A percentile compares a stretch with the other conserved stretches of the same genome.
Conservation (phyloP, 495 filamentous ascomycete species). For the Ascodesmis nigricans region DNA sequence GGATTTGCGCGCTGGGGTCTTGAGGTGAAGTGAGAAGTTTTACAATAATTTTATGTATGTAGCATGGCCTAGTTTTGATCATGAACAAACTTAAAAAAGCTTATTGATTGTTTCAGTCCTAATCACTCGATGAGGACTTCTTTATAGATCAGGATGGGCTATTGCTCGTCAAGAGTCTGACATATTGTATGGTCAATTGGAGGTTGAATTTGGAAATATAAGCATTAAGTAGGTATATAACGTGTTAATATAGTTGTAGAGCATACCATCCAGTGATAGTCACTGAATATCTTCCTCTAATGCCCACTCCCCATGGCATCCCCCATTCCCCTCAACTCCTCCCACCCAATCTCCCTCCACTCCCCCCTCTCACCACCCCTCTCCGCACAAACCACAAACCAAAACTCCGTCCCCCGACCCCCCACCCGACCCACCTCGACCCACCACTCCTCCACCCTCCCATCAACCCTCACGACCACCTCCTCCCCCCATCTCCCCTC, state of each 20-base stretch:
- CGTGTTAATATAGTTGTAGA: not conserved
- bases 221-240: not conserved
- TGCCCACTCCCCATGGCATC: not conserved
- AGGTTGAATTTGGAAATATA: too few relatives aligned
- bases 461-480: not conserved
- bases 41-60: not conserved
- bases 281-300: too few relatives aligned
- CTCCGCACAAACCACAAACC: slow-evolving; percentile 2
- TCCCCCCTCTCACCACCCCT: not conserved
- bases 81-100: too few relatives aligned
- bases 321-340: not conserved
- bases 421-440: not conserved
- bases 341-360: slow-evolving; percentile 1
- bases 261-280: too few relatives aligned
- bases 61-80: too few relatives aligned
- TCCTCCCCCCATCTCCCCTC: slow-evolving; percentile 1
- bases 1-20: too few relatives aligned
- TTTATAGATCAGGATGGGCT: too few relatives aligned
- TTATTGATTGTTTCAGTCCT: too few relatives aligned
- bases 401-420: not conserved
- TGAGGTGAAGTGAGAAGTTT: not conserved
- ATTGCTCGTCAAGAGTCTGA: too few relatives aligned
- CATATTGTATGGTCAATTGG: too few relatives aligned
- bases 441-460: slow-evolving; percentile 1
- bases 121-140: too few relatives aligned